These are phyloP conservation scores for Leptographium galeiforme DNA, from an alignment of 2,329 filamentous ascomycete genomes.

Conservation along the genomic window DNA sequence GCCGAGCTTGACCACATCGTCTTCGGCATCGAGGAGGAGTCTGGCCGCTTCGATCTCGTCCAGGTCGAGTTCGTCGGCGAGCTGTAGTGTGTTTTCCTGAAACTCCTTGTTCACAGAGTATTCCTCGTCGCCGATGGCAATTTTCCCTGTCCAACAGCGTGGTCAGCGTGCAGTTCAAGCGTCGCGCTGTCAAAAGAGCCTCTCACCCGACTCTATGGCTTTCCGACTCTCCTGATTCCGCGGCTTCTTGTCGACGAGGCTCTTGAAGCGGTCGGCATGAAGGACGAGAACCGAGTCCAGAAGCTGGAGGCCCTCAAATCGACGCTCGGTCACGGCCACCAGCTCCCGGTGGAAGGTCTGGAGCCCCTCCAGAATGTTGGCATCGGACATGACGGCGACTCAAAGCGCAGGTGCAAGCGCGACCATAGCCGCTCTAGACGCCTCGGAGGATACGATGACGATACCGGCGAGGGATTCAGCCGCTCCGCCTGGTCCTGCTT, in stretches of 20 bases:
- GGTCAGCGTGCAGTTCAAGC: neutral
- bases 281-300: constrained; percentile 59
- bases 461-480: neutral
- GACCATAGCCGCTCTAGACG: constrained; percentile 7
- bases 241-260: constrained; percentile 59
- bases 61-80: constrained; percentile 79
- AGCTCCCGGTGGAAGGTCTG: constrained; percentile 80
- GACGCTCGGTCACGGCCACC: constrained; percentile 57
- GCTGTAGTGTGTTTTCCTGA: constrained; percentile 63
- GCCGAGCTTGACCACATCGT: constrained; percentile 54
- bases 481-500: neutral
- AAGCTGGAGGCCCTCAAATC: constrained; percentile 45
- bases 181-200: neutral
- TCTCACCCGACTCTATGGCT: constrained; percentile 50
- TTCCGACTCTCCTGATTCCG: constrained; percentile 67
- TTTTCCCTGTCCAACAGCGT: constrained; percentile 43
- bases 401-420: constrained; percentile 5
- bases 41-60: constrained; percentile 77
- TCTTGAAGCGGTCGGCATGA: constrained; percentile 53
- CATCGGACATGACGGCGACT: constrained; percentile 52
- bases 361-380: constrained; percentile 61
- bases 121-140: constrained; percentile 57
- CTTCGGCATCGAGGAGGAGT: constrained; percentile 60
- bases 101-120: constrained; percentile 81
- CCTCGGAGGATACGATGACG: neutral